Evolutionary conservation across 129 eudicot genomes (phyloP).

Genomic region (Flaveria sonorensis): DNA sequence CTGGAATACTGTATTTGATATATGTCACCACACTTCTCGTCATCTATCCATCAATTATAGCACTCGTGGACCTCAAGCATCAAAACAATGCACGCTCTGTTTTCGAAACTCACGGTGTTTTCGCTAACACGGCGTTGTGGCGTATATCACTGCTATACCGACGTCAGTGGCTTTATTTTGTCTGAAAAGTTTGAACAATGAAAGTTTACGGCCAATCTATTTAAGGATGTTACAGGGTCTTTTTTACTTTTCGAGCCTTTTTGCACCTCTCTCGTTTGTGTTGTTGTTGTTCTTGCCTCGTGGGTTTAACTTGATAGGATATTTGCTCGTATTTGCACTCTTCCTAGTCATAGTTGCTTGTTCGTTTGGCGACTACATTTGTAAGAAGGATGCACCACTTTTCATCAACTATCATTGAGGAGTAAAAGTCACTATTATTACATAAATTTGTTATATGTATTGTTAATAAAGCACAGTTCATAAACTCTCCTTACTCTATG

Average conservation of each 20-base stretch:
- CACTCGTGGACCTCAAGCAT: constrained; percentile 9
- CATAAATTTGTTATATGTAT: background rate
- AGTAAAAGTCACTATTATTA: background rate
- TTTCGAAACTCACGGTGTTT: background rate
- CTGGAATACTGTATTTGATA: constrained; percentile 16
- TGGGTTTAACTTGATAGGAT: background rate
- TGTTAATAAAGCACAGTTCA: background rate
- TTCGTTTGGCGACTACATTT: background rate
- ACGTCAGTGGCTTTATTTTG: background rate
- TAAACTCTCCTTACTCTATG: background rate
- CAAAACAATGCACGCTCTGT: constrained; percentile 3
- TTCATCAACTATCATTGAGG: background rate
- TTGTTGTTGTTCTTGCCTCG: constrained; percentile 21
- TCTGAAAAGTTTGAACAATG: background rate
- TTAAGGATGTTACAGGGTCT: background rate
- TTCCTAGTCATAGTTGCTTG: constrained; percentile 14
- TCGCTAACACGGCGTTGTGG: background rate
- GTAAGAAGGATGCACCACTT: background rate
- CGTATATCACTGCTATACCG: background rate
- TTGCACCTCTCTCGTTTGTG: constrained; percentile 27
- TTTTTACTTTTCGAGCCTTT: background rate
- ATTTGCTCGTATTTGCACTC: background rate
- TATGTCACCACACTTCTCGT: background rate
- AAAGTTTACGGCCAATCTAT: background rate
- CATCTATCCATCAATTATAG: constrained; percentile 20